Evolutionary conservation across 1,284 basidiomycete genomes (phyloP).

Genomic region (Binderoboletus segoi): DNA sequence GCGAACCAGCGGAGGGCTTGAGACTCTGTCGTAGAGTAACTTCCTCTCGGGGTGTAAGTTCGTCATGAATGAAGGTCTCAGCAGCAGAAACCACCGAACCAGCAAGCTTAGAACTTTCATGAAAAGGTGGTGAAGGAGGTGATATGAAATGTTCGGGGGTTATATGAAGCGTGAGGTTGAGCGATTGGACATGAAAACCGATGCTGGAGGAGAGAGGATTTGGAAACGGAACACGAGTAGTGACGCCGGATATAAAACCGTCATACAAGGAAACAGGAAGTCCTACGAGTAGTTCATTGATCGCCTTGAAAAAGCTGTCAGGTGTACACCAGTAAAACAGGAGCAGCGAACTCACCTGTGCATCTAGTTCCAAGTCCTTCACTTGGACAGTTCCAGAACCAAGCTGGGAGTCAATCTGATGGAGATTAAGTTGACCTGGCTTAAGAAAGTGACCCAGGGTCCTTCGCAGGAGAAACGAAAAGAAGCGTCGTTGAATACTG

Average conservation of each 20-base stretch:
- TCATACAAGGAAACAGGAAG: slow-evolving; percentile 71
- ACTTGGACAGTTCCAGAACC: slow-evolving; percentile 87
- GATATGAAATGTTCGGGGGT: slow-evolving; percentile 32
- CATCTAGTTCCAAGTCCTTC: slow-evolving; percentile 79
- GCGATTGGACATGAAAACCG: slow-evolving; percentile 64
- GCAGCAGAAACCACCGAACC: slow-evolving; percentile 81
- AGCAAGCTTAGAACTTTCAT: slow-evolving; percentile 52
- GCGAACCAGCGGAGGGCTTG: slow-evolving; percentile 43
- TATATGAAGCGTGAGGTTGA: slow-evolving; percentile 64
- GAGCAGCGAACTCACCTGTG: slow-evolving; percentile 51
- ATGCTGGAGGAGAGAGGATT: slow-evolving; percentile 73
- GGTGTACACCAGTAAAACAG: slow-evolving; percentile 9
- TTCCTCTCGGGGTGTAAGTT: slow-evolving; percentile 74
- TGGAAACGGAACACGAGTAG: slow-evolving; percentile 76
- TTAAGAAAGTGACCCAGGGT: slow-evolving; percentile 85
- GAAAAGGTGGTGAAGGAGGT: slow-evolving; percentile 15
- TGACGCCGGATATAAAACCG: slow-evolving; percentile 74
- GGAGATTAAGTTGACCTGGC: slow-evolving; percentile 84
- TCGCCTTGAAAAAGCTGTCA: slow-evolving; percentile 56
- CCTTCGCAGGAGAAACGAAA: slow-evolving; percentile 86
- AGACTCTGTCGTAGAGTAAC: slow-evolving; percentile 73
- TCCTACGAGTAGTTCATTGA: slow-evolving; percentile 72
- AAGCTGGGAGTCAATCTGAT: slow-evolving; percentile 91
- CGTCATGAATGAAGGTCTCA: slow-evolving; percentile 83
- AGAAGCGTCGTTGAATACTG: slow-evolving; percentile 84